Percentiles rank a stretch among this genome's conserved stretches.
These are phyloP conservation scores for Rubus idaeus DNA, from an alignment of 306 rosid genomes.

Conservation along the genomic window DNA sequence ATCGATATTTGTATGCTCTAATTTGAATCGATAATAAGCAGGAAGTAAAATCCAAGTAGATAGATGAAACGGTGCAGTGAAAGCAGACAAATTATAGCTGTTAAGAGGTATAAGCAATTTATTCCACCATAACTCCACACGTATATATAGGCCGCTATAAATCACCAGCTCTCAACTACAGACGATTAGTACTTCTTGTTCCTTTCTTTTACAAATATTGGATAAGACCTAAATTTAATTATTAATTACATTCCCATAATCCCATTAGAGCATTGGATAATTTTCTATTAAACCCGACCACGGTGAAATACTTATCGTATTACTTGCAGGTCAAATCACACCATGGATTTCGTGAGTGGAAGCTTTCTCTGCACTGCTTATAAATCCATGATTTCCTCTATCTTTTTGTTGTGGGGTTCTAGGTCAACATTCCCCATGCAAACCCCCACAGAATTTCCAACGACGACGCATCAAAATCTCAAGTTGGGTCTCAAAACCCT, in stretches of 20 bases:
- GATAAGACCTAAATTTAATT: neutral
- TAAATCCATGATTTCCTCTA: conserved; percentile 29
- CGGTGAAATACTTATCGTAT: neutral
- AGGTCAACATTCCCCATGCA: conserved; percentile 17
- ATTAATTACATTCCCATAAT: neutral
- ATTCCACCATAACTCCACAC: neutral
- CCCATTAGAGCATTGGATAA: neutral
- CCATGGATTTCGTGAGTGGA: conserved; percentile 25
- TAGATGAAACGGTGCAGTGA: neutral
- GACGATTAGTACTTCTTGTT: neutral
- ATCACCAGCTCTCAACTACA: neutral
- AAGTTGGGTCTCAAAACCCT: conserved; percentile 54
- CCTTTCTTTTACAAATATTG: neutral
- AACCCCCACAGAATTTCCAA: conserved; percentile 4
- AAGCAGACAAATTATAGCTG: neutral
- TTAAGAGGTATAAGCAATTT: neutral
- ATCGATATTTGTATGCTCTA: neutral
- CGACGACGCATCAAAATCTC: neutral
- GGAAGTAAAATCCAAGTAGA: neutral
- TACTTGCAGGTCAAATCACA: neutral
- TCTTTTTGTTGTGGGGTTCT: conserved; percentile 26
- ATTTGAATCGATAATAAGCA: neutral
- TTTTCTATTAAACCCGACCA: no score
- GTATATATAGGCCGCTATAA: neutral
- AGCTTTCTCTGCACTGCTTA: conserved; percentile 18